Evolutionary conservation across 495 filamentous ascomycete species (phyloP).

Genomic region (Viridothelium virens): DNA sequence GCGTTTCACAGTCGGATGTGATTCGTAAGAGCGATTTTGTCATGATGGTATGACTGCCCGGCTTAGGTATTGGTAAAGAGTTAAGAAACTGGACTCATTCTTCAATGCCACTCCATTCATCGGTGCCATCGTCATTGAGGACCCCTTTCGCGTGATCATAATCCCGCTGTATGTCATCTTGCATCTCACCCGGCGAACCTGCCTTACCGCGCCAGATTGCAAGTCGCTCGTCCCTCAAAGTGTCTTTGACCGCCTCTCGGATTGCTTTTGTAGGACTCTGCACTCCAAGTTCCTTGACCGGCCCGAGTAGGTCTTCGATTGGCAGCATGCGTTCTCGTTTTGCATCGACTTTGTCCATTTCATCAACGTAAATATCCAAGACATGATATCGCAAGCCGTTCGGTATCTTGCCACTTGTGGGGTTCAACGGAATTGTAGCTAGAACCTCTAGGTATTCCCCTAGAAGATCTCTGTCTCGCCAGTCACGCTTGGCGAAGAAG

Average conservation of each 20-base stretch:
- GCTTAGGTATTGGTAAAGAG: too few species aligned
- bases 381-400: constrained; percentile 83
- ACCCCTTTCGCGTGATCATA: constrained; percentile 52
- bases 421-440: constrained; percentile 37
- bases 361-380: constrained; percentile 79
- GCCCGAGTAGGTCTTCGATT: constrained; percentile 50
- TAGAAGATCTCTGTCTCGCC: constrained; percentile 32
- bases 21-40: too few species aligned
- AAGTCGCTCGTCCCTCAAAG: constrained; percentile 67
- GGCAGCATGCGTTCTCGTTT: constrained; percentile 44
- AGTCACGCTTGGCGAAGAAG: constrained; percentile 39
- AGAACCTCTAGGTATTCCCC: constrained; percentile 36
- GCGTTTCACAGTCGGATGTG: too few species aligned
- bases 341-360: constrained; percentile 55
- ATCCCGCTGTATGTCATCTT: constrained; percentile 38
- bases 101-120: constrained; percentile 69
- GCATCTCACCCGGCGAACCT: constrained; percentile 21
- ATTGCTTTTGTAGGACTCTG: constrained; percentile 64
- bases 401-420: constrained; percentile 48
- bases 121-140: constrained; percentile 47
- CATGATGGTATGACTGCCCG: too few species aligned
- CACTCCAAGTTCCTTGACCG: constrained; percentile 48
- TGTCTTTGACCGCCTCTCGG: constrained; percentile 60
- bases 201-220: constrained; percentile 44
- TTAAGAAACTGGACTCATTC: constrained; percentile 34